phyloP scores from a whole-genome alignment of 257 asterid genomes.

The Ilex aquifolium region DNA sequence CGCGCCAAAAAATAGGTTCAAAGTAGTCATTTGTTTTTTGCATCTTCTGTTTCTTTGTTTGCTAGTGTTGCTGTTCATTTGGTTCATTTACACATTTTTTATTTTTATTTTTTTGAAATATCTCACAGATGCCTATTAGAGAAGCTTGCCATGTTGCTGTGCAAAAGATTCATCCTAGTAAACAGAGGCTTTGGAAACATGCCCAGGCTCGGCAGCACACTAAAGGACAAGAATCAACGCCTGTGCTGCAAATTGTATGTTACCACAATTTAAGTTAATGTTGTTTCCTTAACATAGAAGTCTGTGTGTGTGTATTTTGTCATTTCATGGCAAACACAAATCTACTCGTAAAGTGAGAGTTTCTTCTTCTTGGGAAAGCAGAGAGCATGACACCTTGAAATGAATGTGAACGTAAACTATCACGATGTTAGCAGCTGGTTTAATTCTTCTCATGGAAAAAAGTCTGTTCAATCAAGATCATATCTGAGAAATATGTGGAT shows the following conservation, averaged over 20 bases:
- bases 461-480: not conserved
- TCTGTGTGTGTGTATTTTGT: no score
- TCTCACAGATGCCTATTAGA: constrained; percentile 79
- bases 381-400: no score
- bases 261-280: not conserved
- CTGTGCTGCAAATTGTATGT: constrained; percentile 91
- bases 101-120: constrained; percentile 1
- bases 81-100: no score
- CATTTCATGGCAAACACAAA: no score
- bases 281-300: no score
- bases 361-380: no score
- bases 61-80: no score
- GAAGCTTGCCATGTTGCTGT: constrained; percentile 98
- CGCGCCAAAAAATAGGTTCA: no score
- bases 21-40: no score
- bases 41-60: no score
- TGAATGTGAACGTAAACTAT: no score
- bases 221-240: constrained; percentile 62
- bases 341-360: no score
- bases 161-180: constrained; percentile 79
- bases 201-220: constrained; percentile 86
- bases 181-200: constrained; percentile 97
- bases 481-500: not conserved
- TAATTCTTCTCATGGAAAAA: not conserved
- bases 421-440: not conserved